Base-by-base conservation (phyloP, 208 protist species). In the Acanthamoeba royreba region DNA sequence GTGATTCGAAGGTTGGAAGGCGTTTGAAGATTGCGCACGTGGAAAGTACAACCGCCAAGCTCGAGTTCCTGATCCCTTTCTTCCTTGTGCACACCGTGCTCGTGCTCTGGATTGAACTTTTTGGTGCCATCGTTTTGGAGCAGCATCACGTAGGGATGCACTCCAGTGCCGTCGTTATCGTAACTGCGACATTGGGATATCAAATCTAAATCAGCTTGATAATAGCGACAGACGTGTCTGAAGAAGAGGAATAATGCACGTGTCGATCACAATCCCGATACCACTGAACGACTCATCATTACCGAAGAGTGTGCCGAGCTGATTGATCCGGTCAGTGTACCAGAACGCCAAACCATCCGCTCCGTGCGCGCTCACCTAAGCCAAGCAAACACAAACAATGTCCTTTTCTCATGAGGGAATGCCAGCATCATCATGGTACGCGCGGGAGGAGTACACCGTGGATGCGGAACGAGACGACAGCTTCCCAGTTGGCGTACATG, bases 401-500 rank as follows among this genome's bases (percentile, higher is more conserved):
- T 42, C n/a, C n/a, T 43, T 19, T 25, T 25, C 49, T 25, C 13
- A 55, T 9, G 19, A 55, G 49, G 49, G 49, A 63, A 25, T n/a
- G 55, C n/a, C n/a, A 7, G 17, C 55, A 25, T 28, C n/a, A 19
- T 17, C 53, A 46, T 11, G 69, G 40, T 28, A 9, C 19, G n/a
- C n/a, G 40, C 19, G 69, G 35, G 9, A 2, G 9, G 19, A 33
- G 69, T 47, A 81, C 69, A 42, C 69, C 69, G 69, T 81, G 69
- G 47, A 81, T 81, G 17, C 69, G 69, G 69, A 81, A 81, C 19
- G 69, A 81, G 17, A 81, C 19, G 40, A 42, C 33, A 42, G 33
- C 69, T 28, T 81, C 69, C 69, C 69, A 81, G 69, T 81, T 81
- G 40, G 69, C 17, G 69, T 35, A 81, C 69, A 81, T 81, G 69